A percentile compares a stretch with the other conserved stretches of the same genome.
Evolutionary conservation across 2,329 filamentous ascomycete genomes (phyloP).

Genomic region (Monosporascus sp.): DNA sequence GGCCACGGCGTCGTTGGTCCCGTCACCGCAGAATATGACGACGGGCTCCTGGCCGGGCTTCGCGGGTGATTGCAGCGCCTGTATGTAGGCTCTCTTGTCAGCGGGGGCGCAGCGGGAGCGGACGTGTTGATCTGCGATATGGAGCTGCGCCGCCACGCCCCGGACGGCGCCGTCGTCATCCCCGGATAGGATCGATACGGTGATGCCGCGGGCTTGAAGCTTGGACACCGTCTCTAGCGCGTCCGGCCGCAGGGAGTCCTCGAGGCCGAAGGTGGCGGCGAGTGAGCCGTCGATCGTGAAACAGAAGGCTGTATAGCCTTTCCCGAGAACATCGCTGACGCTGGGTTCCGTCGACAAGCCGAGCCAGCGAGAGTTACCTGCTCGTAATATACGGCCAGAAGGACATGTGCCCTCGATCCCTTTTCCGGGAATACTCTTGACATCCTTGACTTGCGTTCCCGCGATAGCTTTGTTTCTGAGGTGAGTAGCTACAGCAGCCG

Average conservation of each 20-base stretch:
- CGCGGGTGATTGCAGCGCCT: slow-evolving; percentile 22
- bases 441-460: slow-evolving; percentile 20
- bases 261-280: slow-evolving; percentile 38
- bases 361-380: slow-evolving; percentile 49
- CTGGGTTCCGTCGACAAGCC: slow-evolving; percentile 21
- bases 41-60: slow-evolving; percentile 21
- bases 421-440: slow-evolving; percentile 37
- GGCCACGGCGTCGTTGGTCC: slow-evolving; percentile 73
- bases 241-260: slow-evolving; percentile 41
- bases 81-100: slow-evolving; percentile 43
- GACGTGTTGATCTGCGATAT: slow-evolving; percentile 33
- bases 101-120: slow-evolving; percentile 38
- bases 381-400: slow-evolving; percentile 29
- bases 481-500: slow-evolving; percentile 31
- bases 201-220: slow-evolving; percentile 34
- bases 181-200: slow-evolving; percentile 46
- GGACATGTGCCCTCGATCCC: slow-evolving; percentile 35
- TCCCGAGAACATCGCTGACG: slow-evolving; percentile 30
- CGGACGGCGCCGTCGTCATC: slow-evolving; percentile 48
- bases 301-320: slow-evolving; percentile 42
- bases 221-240: slow-evolving; percentile 28
- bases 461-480: slow-evolving; percentile 17
- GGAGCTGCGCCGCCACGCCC: slow-evolving; percentile 32
- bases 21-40: slow-evolving; percentile 70
- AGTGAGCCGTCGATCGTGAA: slow-evolving; percentile 34